Base-by-base conservation (phyloP, 139 green algal species). In the Spirogloea muscicola region DNA sequence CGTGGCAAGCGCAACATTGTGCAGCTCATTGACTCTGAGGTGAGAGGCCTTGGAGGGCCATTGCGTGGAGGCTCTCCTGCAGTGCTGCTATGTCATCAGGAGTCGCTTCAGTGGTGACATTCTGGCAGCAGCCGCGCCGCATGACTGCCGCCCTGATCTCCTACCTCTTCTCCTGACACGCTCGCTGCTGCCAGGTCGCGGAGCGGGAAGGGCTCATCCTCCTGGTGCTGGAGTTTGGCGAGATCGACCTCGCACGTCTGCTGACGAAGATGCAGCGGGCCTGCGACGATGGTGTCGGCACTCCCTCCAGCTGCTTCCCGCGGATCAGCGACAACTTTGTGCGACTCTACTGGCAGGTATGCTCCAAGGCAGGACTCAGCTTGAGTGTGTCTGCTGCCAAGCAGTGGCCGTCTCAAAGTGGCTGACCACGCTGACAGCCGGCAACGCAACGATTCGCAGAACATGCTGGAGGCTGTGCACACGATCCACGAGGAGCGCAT, bases 141-240 rank as follows among this genome's bases (percentile, higher is more conserved):
- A n/a, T n/a, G n/a, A n/a, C n/a, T n/a, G n/a, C n/a, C n/a, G n/a
- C n/a, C n/a, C n/a, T n/a, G n/a, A n/a, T n/a, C n/a, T n/a, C n/a
- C n/a, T n/a, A n/a, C n/a, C n/a, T n/a, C n/a, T n/a, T n/a, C n/a
- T n/a, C n/a, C n/a, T n/a, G n/a, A n/a, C n/a, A n/a, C n/a, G n/a
- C n/a, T n/a, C n/a, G n/a, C n/a, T n/a, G n/a, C n/a, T 44, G 25
- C 39, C 16, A 91, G 87, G 88, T 92, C 31, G 86, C 91, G 41
- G 59, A 61, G 10, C 72, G 70, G 7, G 85, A 91, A 60, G 84
- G 85, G 3, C 67, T 94, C 21, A 96, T 98, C 59, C 96, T 94
- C 80, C 89, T 98, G 88, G 89, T 98, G 51, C 86, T 97, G 43
- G 93, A 98, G 88, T 97, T 91, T 67, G 93, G 93, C 0, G 93